Conservation (phyloP, 768 basidiomycete species). For the Tulasnella sp. region DNA sequence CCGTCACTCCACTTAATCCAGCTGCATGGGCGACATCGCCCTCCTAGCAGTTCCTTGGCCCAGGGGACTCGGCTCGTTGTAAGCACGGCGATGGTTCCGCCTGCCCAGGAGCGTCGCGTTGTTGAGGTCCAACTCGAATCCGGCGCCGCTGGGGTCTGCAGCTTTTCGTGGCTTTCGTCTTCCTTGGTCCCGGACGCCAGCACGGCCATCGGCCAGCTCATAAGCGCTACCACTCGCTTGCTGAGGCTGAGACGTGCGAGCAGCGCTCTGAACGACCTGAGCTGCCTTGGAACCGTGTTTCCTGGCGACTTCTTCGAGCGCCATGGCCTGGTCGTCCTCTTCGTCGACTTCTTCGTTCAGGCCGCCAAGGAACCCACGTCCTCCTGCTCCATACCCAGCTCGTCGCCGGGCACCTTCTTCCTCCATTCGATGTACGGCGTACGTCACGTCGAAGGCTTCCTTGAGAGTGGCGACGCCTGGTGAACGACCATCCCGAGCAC, state of each 20-base stretch:
- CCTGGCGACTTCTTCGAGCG: constrained; percentile 54
- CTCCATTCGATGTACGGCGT: constrained; percentile 91
- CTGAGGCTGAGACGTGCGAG: neutral
- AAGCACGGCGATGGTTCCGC: constrained; percentile 28
- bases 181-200: constrained; percentile 65
- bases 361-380: constrained; percentile 76
- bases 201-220: constrained; percentile 60
- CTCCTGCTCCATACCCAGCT: constrained; percentile 77
- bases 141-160: constrained; percentile 39
- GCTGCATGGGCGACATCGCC: neutral
- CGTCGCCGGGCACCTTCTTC: constrained; percentile 91
- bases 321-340: constrained; percentile 53
- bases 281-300: constrained; percentile 50
- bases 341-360: constrained; percentile 95
- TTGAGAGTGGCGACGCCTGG: constrained; percentile 92
- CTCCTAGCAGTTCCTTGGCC: constrained; percentile 1
- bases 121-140: constrained; percentile 86
- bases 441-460: constrained; percentile 98
- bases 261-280: constrained; percentile 43
- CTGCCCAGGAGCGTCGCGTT: constrained; percentile 81
- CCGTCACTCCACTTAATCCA: neutral
- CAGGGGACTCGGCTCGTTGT: constrained; percentile 28
- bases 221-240: constrained; percentile 16
- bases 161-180: constrained; percentile 38
- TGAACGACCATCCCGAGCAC: constrained; percentile 76